Evolutionary conservation across 768 basidiomycete species (phyloP).

Genomic region (Lentinula boryana): DNA sequence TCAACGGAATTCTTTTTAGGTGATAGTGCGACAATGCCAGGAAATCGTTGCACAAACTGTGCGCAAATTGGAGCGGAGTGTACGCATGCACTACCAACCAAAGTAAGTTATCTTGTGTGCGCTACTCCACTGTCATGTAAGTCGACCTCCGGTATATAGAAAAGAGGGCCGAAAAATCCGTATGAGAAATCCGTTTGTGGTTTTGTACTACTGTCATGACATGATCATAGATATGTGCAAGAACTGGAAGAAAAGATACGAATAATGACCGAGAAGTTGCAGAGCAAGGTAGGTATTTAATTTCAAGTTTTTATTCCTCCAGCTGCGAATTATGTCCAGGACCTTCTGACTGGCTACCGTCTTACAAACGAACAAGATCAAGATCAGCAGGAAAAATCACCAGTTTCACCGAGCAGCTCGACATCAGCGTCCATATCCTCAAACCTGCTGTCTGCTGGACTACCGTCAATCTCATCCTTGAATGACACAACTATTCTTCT

Average conservation of each 20-base stretch:
- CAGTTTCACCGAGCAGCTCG: neutral
- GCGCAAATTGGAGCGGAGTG: conserved; percentile 40
- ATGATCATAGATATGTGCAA: conserved; percentile 27
- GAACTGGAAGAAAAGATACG: conserved; percentile 34
- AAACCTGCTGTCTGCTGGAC: neutral
- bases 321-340: neutral
- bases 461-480: conserved; percentile 2
- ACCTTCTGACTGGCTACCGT: neutral
- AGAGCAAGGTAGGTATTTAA: neutral
- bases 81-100: conserved; percentile 48
- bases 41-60: conserved; percentile 54
- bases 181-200: neutral
- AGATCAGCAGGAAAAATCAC: conserved; percentile 1
- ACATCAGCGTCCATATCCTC: neutral
- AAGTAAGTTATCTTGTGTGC: conserved; percentile 27
- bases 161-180: conserved; percentile 4
- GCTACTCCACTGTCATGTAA: neutral
- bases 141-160: neutral
- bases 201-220: neutral
- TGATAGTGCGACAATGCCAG: conserved; percentile 56
- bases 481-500: conserved; percentile 7
- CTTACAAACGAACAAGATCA: conserved; percentile 21
- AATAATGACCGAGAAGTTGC: conserved; percentile 31
- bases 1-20: conserved; percentile 23
- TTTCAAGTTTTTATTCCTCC: neutral